Conservation (phyloP, 495 filamentous ascomycete species). For the Penicillium desertorum region DNA sequence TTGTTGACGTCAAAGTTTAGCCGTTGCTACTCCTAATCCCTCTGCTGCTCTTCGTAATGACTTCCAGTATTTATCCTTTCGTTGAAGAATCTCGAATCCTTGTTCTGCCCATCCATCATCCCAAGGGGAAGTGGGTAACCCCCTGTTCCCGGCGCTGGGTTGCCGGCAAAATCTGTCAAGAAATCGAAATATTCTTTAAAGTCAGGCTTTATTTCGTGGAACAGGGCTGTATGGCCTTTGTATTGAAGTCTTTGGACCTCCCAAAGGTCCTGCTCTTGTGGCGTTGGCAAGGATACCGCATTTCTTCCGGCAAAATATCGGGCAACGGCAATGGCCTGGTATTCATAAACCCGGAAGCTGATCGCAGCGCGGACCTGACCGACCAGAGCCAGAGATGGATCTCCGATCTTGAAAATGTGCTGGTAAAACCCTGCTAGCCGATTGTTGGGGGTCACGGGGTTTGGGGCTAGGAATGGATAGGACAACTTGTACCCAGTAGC, state of each 20-base stretch:
- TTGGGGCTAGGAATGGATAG: constrained; percentile 38
- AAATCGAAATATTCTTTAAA: constrained; percentile 53
- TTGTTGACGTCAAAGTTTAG: constrained; percentile 3
- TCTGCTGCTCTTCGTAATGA: neutral
- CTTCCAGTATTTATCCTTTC: constrained; percentile 27
- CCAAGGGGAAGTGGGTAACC: constrained; percentile 39
- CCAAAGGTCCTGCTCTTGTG: constrained; percentile 45
- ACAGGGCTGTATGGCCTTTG: constrained; percentile 42
- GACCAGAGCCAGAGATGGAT: constrained; percentile 31
- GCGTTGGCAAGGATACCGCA: constrained; percentile 29
- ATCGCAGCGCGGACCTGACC: constrained; percentile 48
- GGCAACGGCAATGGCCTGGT: constrained; percentile 52
- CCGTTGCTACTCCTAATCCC: neutral
- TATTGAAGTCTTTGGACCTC: constrained; percentile 42
- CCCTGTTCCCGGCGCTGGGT: constrained; percentile 34
- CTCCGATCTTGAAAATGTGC: constrained; percentile 32
- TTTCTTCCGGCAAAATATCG: constrained; percentile 47
- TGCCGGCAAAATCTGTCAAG: constrained; percentile 40
- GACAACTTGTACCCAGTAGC: constrained; percentile 52
- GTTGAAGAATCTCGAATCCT: constrained; percentile 23
- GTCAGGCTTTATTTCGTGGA: constrained; percentile 48
- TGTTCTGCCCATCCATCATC: constrained; percentile 39
- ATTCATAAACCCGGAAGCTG: constrained; percentile 54
- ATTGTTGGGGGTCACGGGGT: constrained; percentile 30
- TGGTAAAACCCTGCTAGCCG: constrained; percentile 32